These are phyloP conservation scores for Diaporthe destruens DNA, from an alignment of 2,329 filamentous ascomycete species.

Conservation along the genomic window DNA sequence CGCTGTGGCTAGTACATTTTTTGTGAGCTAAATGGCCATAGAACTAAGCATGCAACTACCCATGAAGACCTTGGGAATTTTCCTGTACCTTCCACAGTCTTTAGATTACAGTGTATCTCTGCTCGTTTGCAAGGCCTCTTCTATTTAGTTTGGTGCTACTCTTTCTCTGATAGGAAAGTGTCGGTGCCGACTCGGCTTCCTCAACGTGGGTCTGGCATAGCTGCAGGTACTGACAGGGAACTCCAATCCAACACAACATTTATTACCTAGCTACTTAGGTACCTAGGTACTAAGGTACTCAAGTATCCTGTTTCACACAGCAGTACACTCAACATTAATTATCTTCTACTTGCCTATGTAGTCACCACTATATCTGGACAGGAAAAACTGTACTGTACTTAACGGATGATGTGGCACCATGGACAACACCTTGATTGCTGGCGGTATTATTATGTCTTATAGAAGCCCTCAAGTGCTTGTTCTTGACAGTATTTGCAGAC, in stretches of 20 bases:
- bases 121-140: constrained; percentile 23
- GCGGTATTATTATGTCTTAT: background rate
- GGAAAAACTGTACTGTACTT: background rate
- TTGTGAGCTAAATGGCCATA: background rate
- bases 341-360: background rate
- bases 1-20: no score
- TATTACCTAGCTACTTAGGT: background rate
- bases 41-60: background rate
- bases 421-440: background rate
- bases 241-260: background rate
- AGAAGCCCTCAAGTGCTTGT: no score
- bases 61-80: background rate
- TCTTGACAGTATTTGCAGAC: background rate
- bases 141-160: background rate
- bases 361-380: background rate
- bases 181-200: constrained; percentile 23
- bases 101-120: background rate
- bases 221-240: constrained; percentile 30
- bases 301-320: background rate
- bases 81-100: background rate
- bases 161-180: background rate
- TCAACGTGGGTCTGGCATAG: constrained; percentile 1
- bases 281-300: background rate
- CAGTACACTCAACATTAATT: background rate
- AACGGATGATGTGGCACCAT: background rate